Base-by-base conservation (phyloP, 768 basidiomycete genomes). In the Candolleomyces eurysporus region DNA sequence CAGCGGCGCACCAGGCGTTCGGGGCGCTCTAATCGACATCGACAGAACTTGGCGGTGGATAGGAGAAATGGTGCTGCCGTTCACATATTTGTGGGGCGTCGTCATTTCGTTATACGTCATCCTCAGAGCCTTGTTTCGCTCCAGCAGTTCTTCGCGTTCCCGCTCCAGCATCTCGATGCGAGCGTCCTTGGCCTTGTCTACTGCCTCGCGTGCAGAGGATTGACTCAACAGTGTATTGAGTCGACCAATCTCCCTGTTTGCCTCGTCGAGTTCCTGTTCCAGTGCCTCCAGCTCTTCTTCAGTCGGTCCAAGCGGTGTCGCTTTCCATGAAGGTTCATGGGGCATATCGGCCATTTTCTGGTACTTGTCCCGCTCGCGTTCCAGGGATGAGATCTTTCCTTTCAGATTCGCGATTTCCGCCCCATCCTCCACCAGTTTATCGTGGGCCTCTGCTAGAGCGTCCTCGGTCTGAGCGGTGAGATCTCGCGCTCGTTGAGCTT, bases 1-100 rank as follows among this genome's bases (percentile, higher is more conserved):
- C 50, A 94, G 72, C 5, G 92, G 90, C 2, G 80, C 89, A 42
- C 92, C 92, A 48, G 92, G 91, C 0, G 92, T 93, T 71, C 81
- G 86, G 21, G 92, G 91, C 45, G 82, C 81, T 66, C 82, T 81
- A 60, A 91, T 71, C 16, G 86, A 86, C 84, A 90, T 82, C 45
- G 84, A 82, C 51, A 92, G 71, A 26, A 87, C 83, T 40, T 88
- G 89, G 17, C 90, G 84, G 68, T 90, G 88, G 65, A 91, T 85
- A 4, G 90, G 90, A n/a, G 90, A 91, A 61, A 91, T 86, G 3
- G 82, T 82, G 63, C 82, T 88, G 16, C 69, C 67, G 69, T 83
- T 88, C 63, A 76, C 65, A 40, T 80, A 62, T 68, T 83, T 87
- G 67, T 76, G 81, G 0, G 91, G 90, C 6, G 89, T 88, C 55